Base-by-base conservation (phyloP, 257 asterid species). In the Jacaranda mimosifolia region DNA sequence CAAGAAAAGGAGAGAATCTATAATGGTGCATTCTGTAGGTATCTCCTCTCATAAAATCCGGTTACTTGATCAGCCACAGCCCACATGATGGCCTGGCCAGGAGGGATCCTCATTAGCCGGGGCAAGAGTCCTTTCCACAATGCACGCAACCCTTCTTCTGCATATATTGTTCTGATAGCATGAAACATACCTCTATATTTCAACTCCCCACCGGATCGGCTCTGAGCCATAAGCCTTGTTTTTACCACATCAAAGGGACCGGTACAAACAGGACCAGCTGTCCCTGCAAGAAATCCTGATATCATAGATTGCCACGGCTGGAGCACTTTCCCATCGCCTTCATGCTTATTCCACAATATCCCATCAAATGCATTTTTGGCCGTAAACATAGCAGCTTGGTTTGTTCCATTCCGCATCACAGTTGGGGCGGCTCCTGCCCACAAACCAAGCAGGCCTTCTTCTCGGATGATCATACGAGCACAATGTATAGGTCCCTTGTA, bases 221-320 rank as follows among this genome's bases (percentile, higher is more conserved):
- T 87, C 84, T 95, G 99, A 63, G 99, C 99, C 99, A 95, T 95
- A 26, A 95, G 91, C 87, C 99, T 90, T 4, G 99, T 95, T 85
- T 95, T 95, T 65, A 95, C 99, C 6, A 95, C 99, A 71, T 95
- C 99, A 70, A 95, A 95, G n/a, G 99, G 99, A 42, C 98, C 99
- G 0, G 99, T 93, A 71, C 99, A 95, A 0, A 93, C 38, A 0
- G 99, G 99, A 32, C 99, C 99, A 12, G 93, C 97, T 9, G 96
- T 90, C 68, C 99, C 99, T 0, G 99, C 99, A 38, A 95, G 91
- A 73, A 95, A 95, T 8, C 99, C 99, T 0, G 99, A 93, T 68
- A 91, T 84, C 99, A 95, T 92, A 63, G 99, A 95, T 76, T 95
- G 98, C 96, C 97, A 93, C 3, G 97, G 99, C 26, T 68, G 90